Conservation (phyloP, 768 basidiomycete species). For the Pleurotus pulmonarius region DNA sequence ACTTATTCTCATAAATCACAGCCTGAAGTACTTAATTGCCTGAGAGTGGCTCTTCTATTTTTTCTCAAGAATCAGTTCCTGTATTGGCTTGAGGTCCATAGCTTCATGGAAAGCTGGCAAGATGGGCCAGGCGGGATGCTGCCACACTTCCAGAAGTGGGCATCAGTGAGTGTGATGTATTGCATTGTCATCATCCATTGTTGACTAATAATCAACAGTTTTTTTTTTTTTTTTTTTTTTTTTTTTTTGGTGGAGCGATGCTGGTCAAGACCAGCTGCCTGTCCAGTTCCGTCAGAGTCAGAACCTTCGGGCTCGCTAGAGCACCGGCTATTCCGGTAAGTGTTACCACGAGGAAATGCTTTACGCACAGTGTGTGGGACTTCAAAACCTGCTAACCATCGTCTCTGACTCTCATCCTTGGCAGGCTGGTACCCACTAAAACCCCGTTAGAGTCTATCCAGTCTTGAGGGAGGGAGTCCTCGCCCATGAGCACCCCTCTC, state of each 20-base stretch:
- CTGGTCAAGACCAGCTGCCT: background rate
- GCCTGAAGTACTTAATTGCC: too few species aligned
- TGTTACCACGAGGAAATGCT: constrained; percentile 13
- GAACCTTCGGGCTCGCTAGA: background rate
- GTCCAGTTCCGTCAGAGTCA: background rate
- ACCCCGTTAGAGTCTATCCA: constrained; percentile 13
- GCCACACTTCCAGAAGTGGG: too few species aligned
- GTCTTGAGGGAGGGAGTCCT: constrained; percentile 9
- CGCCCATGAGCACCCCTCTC: constrained; percentile 8
- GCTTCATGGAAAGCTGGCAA: too few species aligned
- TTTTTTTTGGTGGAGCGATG: constrained; percentile 9
- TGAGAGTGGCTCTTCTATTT: too few species aligned
- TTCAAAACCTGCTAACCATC: background rate
- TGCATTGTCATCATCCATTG: too few species aligned
- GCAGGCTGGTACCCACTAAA: constrained; percentile 17
- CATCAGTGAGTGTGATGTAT: too few species aligned
- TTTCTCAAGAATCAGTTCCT: too few species aligned
- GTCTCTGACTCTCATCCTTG: background rate
- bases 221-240: too few species aligned
- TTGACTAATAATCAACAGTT: too few species aligned
- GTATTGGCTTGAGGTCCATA: too few species aligned
- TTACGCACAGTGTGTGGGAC: constrained; percentile 13
- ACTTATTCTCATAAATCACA: too few species aligned
- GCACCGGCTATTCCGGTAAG: background rate
- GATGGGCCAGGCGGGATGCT: too few species aligned